These are phyloP conservation scores for Eremothecium cymbalariae DNA, from an alignment of 1,139 yeast species.

Conservation along the genomic window DNA sequence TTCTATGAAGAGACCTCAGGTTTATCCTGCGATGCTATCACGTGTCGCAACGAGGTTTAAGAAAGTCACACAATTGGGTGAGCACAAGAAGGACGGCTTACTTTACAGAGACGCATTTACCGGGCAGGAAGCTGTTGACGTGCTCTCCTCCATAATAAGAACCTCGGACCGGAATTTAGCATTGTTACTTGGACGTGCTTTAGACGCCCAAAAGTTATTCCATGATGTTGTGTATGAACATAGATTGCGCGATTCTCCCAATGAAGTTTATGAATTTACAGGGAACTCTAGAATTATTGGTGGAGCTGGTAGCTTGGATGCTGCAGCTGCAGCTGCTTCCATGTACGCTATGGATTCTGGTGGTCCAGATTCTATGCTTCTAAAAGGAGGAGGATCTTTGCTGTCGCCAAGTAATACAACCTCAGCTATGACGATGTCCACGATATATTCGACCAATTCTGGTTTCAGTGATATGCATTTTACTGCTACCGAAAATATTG, in stretches of 20 bases:
- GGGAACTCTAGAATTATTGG: constrained; percentile 38
- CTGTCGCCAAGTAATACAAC: constrained; percentile 8
- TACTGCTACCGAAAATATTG: constrained; percentile 10
- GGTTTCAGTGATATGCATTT: constrained; percentile 12
- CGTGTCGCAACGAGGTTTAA: constrained; percentile 75
- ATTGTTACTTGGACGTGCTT: constrained; percentile 74
- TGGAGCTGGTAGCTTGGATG: constrained; percentile 17
- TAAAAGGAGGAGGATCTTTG: constrained; percentile 15
- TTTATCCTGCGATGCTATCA: constrained; percentile 85
- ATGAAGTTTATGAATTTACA: constrained; percentile 83
- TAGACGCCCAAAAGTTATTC: constrained; percentile 90
- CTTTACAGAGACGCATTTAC: constrained; percentile 92
- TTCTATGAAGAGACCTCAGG: constrained; percentile 25
- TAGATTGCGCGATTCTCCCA: constrained; percentile 75
- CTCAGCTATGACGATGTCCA: constrained; percentile 10
- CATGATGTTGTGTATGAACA: constrained; percentile 96
- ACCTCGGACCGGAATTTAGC: constrained; percentile 92
- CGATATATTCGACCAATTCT: constrained; percentile 20
- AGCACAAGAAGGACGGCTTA: constrained; percentile 86
- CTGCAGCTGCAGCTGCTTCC: constrained; percentile 7
- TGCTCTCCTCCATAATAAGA: constrained; percentile 72
- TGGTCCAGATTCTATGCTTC: constrained; percentile 23
- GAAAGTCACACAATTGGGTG: constrained; percentile 62
- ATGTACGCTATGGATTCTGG: constrained; percentile 10
- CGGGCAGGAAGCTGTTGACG: constrained; percentile 89